These are phyloP conservation scores for Helianthus annuus DNA, from an alignment of 129 eudicot species.

Conservation along the genomic window DNA sequence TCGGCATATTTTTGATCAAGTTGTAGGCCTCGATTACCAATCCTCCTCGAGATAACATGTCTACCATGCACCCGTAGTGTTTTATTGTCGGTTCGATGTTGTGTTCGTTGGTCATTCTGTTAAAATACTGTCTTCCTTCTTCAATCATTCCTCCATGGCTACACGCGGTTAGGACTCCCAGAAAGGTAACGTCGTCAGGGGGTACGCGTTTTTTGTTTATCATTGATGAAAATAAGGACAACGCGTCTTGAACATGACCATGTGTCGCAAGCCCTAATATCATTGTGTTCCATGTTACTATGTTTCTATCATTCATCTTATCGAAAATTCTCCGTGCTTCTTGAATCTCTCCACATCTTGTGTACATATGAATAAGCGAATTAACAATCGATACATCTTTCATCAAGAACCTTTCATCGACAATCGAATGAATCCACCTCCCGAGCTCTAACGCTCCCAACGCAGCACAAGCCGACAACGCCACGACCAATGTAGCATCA, in stretches of 20 bases:
- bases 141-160: constrained; percentile 62
- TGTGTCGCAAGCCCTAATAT: constrained; percentile 48
- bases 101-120: constrained; percentile 31
- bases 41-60: constrained; percentile 56
- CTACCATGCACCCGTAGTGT: constrained; percentile 62
- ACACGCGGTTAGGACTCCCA: constrained; percentile 57
- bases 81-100: constrained; percentile 42
- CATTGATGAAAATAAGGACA: constrained; percentile 41
- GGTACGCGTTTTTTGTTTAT: constrained; percentile 17
- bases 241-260: constrained; percentile 38
- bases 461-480: constrained; percentile 47
- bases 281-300: constrained; percentile 53
- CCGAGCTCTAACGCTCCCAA: constrained; percentile 49
- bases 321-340: constrained; percentile 37
- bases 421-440: constrained; percentile 36
- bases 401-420: constrained; percentile 7
- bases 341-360: constrained; percentile 49
- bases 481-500: constrained; percentile 44
- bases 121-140: constrained; percentile 42
- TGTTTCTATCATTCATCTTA: constrained; percentile 34
- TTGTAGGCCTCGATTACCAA: constrained; percentile 45
- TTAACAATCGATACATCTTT: constrained; percentile 31
- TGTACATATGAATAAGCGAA: constrained; percentile 54
- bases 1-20: constrained; percentile 45
- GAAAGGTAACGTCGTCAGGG: constrained; percentile 45